These are phyloP conservation scores for Talinum fruticosum DNA, from an alignment of 148 eudicot genomes.

Conservation along the genomic window DNA sequence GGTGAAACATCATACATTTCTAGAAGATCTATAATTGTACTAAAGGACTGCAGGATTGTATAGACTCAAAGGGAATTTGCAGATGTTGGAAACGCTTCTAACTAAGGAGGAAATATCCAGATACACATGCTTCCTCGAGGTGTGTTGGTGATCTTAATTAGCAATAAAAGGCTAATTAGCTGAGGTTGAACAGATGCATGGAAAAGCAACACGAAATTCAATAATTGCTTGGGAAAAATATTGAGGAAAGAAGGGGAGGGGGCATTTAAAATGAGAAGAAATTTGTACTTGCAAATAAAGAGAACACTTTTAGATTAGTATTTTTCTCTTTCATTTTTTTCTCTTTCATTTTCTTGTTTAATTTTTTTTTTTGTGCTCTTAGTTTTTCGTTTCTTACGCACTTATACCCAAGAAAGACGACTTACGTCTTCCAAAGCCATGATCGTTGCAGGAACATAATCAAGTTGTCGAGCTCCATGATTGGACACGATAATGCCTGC, in stretches of 20 bases:
- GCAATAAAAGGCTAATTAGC: too few species aligned
- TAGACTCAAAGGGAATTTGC: not conserved
- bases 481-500: conserved; percentile 81
- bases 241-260: not conserved
- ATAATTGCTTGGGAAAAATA: too few species aligned
- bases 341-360: not conserved
- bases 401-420: not conserved
- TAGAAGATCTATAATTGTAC: too few species aligned
- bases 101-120: too few species aligned
- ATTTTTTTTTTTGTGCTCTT: not conserved
- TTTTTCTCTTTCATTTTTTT: not conserved
- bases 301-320: not conserved
- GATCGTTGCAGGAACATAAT: conserved; percentile 77
- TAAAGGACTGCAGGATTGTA: not conserved
- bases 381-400: not conserved
- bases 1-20: not conserved
- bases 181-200: too few species aligned
- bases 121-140: too few species aligned
- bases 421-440: conserved; percentile 74
- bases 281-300: too few species aligned
- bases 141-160: too few species aligned
- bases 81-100: not conserved
- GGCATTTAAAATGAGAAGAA: not conserved
- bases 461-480: conserved; percentile 85
- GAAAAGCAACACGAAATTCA: too few species aligned